These are phyloP conservation scores for Edaphochlamys debaryana DNA, from an alignment of 139 green algal species.

Conservation along the genomic window DNA sequence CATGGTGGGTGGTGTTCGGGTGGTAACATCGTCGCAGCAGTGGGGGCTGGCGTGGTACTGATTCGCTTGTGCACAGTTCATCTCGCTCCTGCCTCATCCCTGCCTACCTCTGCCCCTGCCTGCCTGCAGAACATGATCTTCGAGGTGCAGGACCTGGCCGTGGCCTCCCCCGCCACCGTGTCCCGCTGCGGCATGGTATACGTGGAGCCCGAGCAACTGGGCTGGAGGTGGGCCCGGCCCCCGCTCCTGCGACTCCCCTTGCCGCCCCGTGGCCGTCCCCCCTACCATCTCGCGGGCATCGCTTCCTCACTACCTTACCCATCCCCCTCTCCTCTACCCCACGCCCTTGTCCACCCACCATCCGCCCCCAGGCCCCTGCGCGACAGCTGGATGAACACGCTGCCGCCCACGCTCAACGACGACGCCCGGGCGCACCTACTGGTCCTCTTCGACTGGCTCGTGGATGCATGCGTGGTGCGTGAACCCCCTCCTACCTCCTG, in stretches of 20 bases:
- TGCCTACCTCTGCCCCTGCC: too few relatives aligned
- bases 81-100: too few relatives aligned
- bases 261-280: too few relatives aligned
- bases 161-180: slow-evolving; percentile 84
- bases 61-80: too few relatives aligned
- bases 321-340: too few relatives aligned
- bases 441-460: slow-evolving; percentile 70
- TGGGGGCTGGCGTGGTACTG: too few relatives aligned
- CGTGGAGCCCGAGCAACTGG: slow-evolving; percentile 60
- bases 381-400: slow-evolving; percentile 59
- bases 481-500: too few relatives aligned
- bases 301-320: too few relatives aligned
- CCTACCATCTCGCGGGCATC: too few relatives aligned
- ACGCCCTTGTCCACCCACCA: too few relatives aligned
- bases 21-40: too few relatives aligned
- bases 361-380: slow-evolving; percentile 42
- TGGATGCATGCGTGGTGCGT: slow-evolving; percentile 66
- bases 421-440: slow-evolving; percentile 20
- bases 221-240: slow-evolving; percentile 46
- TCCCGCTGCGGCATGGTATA: slow-evolving; percentile 87
- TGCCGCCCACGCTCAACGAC: slow-evolving; percentile 43
- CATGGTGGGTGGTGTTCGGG: slow-evolving; percentile 37
- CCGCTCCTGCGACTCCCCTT: too few relatives aligned
- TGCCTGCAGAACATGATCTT: slow-evolving; percentile 59
- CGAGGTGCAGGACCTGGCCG: slow-evolving; percentile 83